phyloP scores from a whole-genome alignment of 2,329 filamentous ascomycete species.

The Cladosporium sp. region DNA sequence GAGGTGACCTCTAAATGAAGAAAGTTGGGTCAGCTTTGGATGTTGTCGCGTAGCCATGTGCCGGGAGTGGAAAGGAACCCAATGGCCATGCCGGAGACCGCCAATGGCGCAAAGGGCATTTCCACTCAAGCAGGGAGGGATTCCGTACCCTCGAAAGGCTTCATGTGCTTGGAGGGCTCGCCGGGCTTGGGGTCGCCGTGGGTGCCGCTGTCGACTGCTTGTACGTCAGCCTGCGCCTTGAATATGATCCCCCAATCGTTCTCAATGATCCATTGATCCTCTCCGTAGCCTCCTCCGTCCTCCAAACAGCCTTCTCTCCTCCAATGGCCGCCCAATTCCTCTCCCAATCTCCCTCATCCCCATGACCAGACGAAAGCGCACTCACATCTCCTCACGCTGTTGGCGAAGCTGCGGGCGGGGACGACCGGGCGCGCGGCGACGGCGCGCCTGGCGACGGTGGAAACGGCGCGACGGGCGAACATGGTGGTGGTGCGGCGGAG shows the following conservation, averaged over 20 bases:
- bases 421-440: conserved; percentile 35
- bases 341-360: background rate
- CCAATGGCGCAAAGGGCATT: background rate
- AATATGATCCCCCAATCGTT: too few relatives aligned
- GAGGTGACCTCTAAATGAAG: conserved; percentile 85
- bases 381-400: conserved; percentile 43
- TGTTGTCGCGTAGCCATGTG: background rate
- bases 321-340: too few relatives aligned
- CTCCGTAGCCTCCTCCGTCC: background rate
- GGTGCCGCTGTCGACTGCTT: conserved; percentile 11
- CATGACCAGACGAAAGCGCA: conserved; percentile 13
- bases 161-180: conserved; percentile 36
- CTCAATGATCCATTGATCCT: too few relatives aligned
- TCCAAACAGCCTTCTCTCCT: background rate
- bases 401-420: conserved; percentile 44
- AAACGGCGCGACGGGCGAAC: conserved; percentile 48
- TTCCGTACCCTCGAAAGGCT: conserved; percentile 43
- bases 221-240: conserved; percentile 26
- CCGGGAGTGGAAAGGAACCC: background rate
- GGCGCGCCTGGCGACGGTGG: conserved; percentile 44
- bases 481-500: conserved; percentile 22
- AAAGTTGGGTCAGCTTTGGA: conserved; percentile 28
- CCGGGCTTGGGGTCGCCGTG: conserved; percentile 32
- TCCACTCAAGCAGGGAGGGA: background rate
- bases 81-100: background rate